These are phyloP conservation scores for Aspergillus candidus DNA, from an alignment of 2,329 filamentous ascomycete species.

Conservation along the genomic window DNA sequence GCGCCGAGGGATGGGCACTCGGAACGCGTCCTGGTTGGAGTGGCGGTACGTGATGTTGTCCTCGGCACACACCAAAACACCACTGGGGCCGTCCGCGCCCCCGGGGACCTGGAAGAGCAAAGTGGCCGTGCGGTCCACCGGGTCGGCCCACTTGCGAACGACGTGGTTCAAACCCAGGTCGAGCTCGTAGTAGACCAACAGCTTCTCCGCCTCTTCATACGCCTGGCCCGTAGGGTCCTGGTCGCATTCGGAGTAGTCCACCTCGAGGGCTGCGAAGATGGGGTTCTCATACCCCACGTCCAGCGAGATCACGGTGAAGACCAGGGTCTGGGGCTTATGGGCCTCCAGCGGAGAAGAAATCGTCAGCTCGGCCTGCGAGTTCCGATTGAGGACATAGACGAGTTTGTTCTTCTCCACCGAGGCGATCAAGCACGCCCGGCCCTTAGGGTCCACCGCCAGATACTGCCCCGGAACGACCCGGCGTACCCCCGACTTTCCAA, in stretches of 20 bases:
- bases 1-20: constrained; percentile 81
- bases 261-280: constrained; percentile 88
- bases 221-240: constrained; percentile 84
- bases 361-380: constrained; percentile 86
- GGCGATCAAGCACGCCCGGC: constrained; percentile 87
- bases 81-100: constrained; percentile 86
- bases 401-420: constrained; percentile 99
- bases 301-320: constrained; percentile 78
- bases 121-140: constrained; percentile 81
- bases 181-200: constrained; percentile 93
- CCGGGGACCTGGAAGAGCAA: constrained; percentile 94
- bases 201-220: constrained; percentile 74
- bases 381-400: constrained; percentile 95
- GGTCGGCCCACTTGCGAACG: constrained; percentile 91
- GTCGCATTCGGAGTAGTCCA: constrained; percentile 87
- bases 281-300: constrained; percentile 98
- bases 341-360: constrained; percentile 97
- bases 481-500: constrained; percentile 91
- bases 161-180: constrained; percentile 96
- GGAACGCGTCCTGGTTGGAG: constrained; percentile 84
- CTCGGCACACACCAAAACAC: constrained; percentile 88
- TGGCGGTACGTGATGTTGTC: constrained; percentile 97
- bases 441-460: constrained; percentile 90
- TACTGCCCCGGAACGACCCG: constrained; percentile 95
- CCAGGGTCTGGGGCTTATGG: constrained; percentile 84